phyloP scores from a whole-genome alignment of 352 stramenopile genomes.

The Elongisporangium prolatum region DNA sequence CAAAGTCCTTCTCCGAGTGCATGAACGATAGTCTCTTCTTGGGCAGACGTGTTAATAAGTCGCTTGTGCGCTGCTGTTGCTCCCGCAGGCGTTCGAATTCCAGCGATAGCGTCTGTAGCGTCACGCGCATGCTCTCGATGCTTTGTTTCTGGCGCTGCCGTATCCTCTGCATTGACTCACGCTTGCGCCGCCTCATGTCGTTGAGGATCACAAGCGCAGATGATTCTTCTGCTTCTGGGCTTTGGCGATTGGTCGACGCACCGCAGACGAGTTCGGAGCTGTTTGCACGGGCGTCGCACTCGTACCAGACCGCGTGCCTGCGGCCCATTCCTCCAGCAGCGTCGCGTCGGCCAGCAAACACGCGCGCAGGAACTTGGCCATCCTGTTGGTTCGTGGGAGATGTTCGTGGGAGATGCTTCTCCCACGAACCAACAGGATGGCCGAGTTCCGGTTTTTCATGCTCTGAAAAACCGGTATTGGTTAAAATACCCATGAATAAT shows the following conservation, averaged over 20 bases:
- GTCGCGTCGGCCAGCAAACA: background rate
- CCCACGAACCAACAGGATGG: too few relatives aligned
- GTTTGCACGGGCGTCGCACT: too few relatives aligned
- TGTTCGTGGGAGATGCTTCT: too few relatives aligned
- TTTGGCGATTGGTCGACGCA: background rate
- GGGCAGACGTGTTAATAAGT: background rate
- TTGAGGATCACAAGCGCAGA: background rate
- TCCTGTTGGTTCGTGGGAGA: background rate
- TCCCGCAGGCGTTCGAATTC: conserved; percentile 40
- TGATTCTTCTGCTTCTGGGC: background rate
- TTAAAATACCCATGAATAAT: too few relatives aligned
- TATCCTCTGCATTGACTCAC: conserved; percentile 46
- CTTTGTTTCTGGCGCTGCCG: conserved; percentile 36
- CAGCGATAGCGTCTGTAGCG: conserved; percentile 34
- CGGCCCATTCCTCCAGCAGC: background rate
- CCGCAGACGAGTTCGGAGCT: background rate
- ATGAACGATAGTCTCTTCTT: too few relatives aligned
- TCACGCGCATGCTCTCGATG: conserved; percentile 39
- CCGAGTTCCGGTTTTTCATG: too few relatives aligned
- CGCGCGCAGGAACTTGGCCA: background rate
- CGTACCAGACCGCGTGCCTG: background rate
- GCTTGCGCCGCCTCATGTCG: conserved; percentile 18
- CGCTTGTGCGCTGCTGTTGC: conserved; percentile 10
- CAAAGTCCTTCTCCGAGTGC: conserved; percentile 20
- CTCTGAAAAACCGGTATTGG: too few relatives aligned